phyloP scores from a whole-genome alignment of 2,329 filamentous ascomycete species.

The Tolypocladium album region DNA sequence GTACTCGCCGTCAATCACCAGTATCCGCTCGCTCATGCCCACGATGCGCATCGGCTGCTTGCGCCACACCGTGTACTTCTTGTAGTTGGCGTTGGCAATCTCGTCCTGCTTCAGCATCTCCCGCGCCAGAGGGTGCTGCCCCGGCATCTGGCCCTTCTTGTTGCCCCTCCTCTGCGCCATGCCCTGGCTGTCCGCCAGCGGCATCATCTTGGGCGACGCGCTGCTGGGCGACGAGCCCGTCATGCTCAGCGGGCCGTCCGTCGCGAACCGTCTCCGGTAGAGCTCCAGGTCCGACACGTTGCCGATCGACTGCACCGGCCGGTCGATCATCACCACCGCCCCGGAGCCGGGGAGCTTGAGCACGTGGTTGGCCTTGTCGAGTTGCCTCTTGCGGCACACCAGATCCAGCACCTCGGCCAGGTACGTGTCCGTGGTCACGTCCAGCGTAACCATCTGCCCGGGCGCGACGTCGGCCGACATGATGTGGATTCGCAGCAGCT shows the following conservation, averaged over 20 bases:
- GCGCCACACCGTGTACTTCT: slow-evolving; percentile 70
- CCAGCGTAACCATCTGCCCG: slow-evolving; percentile 62
- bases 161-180: slow-evolving; percentile 35
- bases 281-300: slow-evolving; percentile 67
- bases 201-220: slow-evolving; percentile 55
- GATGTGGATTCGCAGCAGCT: slow-evolving; percentile 62
- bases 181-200: slow-evolving; percentile 33
- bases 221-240: slow-evolving; percentile 60
- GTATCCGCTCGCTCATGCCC: slow-evolving; percentile 61
- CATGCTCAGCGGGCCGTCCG: slow-evolving; percentile 59
- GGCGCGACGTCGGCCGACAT: slow-evolving; percentile 57
- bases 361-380: slow-evolving; percentile 71
- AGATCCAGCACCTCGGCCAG: slow-evolving; percentile 72
- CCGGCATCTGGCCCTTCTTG: slow-evolving; percentile 39
- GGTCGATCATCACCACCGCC: slow-evolving; percentile 65
- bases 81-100: slow-evolving; percentile 49
- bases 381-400: slow-evolving; percentile 64
- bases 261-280: slow-evolving; percentile 62
- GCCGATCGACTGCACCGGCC: slow-evolving; percentile 69
- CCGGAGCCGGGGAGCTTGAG: slow-evolving; percentile 67
- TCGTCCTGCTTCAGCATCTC: slow-evolving; percentile 51
- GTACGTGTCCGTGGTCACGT: slow-evolving; percentile 74
- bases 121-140: slow-evolving; percentile 56
- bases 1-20: slow-evolving; percentile 78
- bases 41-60: slow-evolving; percentile 77